A percentile compares a stretch with the other conserved stretches of the same genome.
These are phyloP conservation scores for Stentor roeselii DNA, from an alignment of 73 alveolate species.

Conservation along the genomic window DNA sequence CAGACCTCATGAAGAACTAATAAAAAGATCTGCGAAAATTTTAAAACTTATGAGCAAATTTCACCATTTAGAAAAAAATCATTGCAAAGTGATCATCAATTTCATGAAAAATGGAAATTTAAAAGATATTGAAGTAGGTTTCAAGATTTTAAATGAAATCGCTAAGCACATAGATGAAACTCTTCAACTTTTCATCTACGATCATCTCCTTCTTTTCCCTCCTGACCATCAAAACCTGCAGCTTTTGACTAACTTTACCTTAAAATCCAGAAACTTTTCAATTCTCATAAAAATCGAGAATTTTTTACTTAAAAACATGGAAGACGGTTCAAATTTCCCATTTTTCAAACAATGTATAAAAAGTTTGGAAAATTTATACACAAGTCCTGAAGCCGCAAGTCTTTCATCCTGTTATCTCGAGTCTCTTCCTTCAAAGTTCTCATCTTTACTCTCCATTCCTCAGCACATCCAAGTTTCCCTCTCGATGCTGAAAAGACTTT, in stretches of 20 bases:
- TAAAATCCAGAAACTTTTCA: not conserved
- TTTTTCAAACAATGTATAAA: too few relatives aligned
- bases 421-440: not conserved
- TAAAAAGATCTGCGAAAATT: conserved; percentile 1
- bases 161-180: not conserved
- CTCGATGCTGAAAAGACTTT: not conserved
- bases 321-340: not conserved
- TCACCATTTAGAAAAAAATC: not conserved
- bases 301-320: not conserved
- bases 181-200: too few relatives aligned
- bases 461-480: not conserved
- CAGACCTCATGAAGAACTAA: conserved; percentile 24
- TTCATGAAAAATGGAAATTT: not conserved
- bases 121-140: not conserved
- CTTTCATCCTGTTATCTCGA: not conserved
- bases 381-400: not conserved
- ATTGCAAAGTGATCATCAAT: not conserved
- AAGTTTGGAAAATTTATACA: not conserved
- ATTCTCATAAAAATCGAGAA: not conserved
- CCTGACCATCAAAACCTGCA: not conserved
- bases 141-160: not conserved
- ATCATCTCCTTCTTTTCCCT: not conserved
- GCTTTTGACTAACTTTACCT: not conserved
- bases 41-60: not conserved
- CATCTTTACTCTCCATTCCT: not conserved